These are phyloP conservation scores for Inosperma sp. DNA, from an alignment of 768 basidiomycete genomes.

Conservation along the genomic window DNA sequence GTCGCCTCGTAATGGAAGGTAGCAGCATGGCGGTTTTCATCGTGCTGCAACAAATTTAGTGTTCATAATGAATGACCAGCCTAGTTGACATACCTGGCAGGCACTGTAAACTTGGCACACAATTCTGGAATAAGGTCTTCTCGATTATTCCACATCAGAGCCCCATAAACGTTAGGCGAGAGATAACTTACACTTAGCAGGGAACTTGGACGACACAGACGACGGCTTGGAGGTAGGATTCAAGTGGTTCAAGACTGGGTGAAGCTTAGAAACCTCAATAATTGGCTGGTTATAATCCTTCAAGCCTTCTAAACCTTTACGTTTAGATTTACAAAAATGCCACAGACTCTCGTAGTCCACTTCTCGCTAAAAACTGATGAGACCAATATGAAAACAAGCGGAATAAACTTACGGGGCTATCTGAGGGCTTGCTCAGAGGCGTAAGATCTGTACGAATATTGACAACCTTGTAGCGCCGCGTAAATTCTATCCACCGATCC, in stretches of 20 bases:
- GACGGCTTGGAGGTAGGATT: constrained; percentile 47
- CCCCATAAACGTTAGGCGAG: not conserved
- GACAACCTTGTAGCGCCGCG: constrained; percentile 58
- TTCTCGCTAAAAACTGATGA: constrained; percentile 46
- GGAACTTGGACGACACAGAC: constrained; percentile 33
- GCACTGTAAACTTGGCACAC: constrained; percentile 64
- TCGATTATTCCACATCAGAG: constrained; percentile 3
- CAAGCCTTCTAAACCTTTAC: constrained; percentile 60
- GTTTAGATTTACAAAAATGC: constrained; percentile 59
- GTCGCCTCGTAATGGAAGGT: constrained; percentile 66
- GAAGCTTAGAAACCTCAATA: constrained; percentile 58
- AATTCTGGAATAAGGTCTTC: constrained; percentile 83
- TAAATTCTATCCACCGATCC: constrained; percentile 74
- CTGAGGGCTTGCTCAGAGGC: constrained; percentile 65
- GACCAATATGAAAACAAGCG: not conserved
- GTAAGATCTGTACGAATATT: constrained; percentile 60
- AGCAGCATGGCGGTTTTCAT: constrained; percentile 64
- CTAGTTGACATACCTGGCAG: constrained; percentile 51
- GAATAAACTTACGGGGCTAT: constrained; percentile 51
- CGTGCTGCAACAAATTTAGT: constrained; percentile 38
- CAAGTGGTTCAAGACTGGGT: constrained; percentile 51
- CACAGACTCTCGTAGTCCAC: constrained; percentile 54
- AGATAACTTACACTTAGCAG: constrained; percentile 54
- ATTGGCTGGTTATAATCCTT: constrained; percentile 63
- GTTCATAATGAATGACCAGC: not conserved